Conservation (phyloP, 257 asterid species). For the Rhazya stricta region DNA sequence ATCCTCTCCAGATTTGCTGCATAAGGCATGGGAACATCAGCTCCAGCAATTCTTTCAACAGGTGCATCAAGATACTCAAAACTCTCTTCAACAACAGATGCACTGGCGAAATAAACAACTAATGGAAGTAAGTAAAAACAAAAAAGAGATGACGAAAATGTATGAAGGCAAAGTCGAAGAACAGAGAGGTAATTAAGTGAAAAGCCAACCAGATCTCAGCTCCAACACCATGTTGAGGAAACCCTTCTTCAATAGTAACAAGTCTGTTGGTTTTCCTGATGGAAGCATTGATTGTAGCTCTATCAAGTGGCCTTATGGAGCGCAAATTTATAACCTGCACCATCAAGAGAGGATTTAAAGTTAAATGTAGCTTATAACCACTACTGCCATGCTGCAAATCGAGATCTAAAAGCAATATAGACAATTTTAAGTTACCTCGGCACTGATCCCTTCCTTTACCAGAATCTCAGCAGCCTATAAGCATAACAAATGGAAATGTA, state of each 20-base stretch:
- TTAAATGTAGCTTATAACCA: not conserved
- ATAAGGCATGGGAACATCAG: slow-evolving; percentile 74
- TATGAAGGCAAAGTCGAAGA: not conserved
- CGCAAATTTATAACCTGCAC: slow-evolving; percentile 72
- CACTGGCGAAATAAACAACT: slow-evolving; percentile 32
- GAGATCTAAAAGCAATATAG: not conserved
- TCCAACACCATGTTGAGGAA: slow-evolving; percentile 85
- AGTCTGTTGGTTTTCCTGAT: slow-evolving; percentile 81
- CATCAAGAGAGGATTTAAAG: not conserved
- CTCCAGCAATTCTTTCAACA: slow-evolving; percentile 59
- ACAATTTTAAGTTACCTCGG: slow-evolving; percentile 49
- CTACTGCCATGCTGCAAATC: not conserved
- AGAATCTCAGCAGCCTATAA: slow-evolving; percentile 77
- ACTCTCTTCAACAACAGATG: slow-evolving; percentile 56
- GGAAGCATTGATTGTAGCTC: slow-evolving; percentile 67
- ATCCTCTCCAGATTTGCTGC: slow-evolving; percentile 64
- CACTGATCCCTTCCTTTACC: slow-evolving; percentile 65
- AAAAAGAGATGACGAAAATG: not conserved
- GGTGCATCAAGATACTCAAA: slow-evolving; percentile 67
- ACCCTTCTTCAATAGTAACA: slow-evolving; percentile 78
- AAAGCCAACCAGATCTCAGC: slow-evolving; percentile 71
- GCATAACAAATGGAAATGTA: not conserved
- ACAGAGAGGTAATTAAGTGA: not conserved
- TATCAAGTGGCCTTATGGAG: slow-evolving; percentile 79
- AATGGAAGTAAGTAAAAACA: not conserved